Base-by-base conservation (phyloP, 805 yeast genomes). In the Kuraishia borneana region DNA sequence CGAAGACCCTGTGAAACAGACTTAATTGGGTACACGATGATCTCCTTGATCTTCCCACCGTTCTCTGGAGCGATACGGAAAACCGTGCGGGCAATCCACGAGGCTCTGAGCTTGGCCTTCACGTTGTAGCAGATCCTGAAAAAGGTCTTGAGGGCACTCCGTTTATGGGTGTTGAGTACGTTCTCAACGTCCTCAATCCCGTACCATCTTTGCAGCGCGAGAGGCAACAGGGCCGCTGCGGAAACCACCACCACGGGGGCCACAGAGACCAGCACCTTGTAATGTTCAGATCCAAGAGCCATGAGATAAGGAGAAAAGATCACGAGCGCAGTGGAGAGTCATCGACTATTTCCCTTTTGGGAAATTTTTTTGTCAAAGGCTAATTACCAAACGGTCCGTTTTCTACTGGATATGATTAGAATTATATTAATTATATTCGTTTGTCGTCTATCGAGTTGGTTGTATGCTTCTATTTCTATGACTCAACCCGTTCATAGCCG, bases 1-100 rank as follows among this genome's bases (percentile, higher is more conserved):
- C 33, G 35, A 22, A 46, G 19, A 3, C 48, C 54, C 3, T 46
- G 45, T 21, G 46, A 37, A 6, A 44, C 45, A 1, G 53, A 47
- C 34, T 49, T 49, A 31, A 49, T 42, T 3, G 54, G 54, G 36
- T 49, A 43, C 5, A 45, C 42, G 2, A 39, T 31, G 10, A 48
- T 22, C 13, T 32, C 30, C 6, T 16, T 14, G n/a, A 32, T 20
- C 12, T 18, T n/a, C 5, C 34, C 34, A 5, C 34, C 34, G 22
- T 26, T n/a, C 23, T 32, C 34, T 21, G 23, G 23, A 7, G 7
- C 10, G 28, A 25, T 10, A 6, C 28, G 13, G 6, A 25, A 12
- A 6, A 25, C 28, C 23, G 7, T 21, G 6, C 16, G 12, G 12
- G 16, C 28, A 12, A 12, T 12, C 28, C 28, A 25, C 16, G 28